phyloP scores from a whole-genome alignment of 2,329 filamentous ascomycete genomes.

The Colletotrichum eleusines region DNA sequence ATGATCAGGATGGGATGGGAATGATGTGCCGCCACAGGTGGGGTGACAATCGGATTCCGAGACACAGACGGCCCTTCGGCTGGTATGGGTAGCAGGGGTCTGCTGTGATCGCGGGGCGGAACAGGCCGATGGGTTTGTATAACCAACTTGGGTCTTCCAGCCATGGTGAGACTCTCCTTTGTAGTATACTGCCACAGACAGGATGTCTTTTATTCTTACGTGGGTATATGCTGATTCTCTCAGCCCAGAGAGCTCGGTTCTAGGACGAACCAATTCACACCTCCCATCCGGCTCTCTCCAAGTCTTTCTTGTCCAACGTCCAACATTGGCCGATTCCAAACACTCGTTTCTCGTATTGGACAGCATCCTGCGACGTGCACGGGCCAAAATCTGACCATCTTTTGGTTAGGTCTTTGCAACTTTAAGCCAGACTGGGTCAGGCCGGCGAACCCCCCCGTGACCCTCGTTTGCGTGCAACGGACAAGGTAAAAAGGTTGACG shows the following conservation, averaged over 20 bases:
- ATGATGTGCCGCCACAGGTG: slow-evolving; percentile 38
- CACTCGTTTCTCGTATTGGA: not conserved
- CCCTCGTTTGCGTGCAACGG: not conserved
- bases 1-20: slow-evolving; percentile 6
- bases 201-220: not conserved
- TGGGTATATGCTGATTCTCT: not conserved
- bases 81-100: not conserved
- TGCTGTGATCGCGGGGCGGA: slow-evolving; percentile 13
- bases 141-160: not conserved
- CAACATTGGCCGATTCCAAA: not conserved
- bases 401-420: not conserved
- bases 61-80: slow-evolving; percentile 21
- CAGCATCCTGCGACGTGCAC: slow-evolving; percentile 28
- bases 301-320: not conserved
- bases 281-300: not conserved
- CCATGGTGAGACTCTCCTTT: not conserved
- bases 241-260: not conserved
- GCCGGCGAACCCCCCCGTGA: no score
- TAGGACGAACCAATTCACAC: no score
- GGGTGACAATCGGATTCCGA: slow-evolving; percentile 4
- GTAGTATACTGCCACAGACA: not conserved
- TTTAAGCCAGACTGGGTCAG: not conserved
- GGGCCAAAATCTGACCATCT: slow-evolving; percentile 33
- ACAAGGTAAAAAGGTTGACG: not conserved
- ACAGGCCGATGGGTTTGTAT: not conserved